phyloP scores from a whole-genome alignment of 768 basidiomycete species.

The Suillus fuscotomentosus region DNA sequence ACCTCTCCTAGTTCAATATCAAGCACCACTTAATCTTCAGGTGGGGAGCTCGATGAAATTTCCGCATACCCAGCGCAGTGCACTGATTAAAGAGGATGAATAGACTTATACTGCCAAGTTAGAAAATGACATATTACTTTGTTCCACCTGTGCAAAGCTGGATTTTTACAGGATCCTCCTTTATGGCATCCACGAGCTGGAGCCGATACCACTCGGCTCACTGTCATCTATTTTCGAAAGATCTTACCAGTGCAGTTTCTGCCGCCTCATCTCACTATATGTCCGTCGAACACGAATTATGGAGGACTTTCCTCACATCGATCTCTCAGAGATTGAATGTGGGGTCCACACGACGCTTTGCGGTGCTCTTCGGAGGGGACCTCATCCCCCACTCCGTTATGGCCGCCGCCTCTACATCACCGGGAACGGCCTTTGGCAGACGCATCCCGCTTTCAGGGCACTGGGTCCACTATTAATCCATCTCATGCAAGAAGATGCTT shows the following conservation, averaged over 20 bases:
- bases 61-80: neutral
- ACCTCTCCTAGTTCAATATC: neutral
- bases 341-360: neutral
- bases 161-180: slow-evolving; percentile 7
- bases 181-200: neutral
- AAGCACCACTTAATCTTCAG: neutral
- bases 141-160: slow-evolving; percentile 4
- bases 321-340: slow-evolving; percentile 5
- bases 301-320: slow-evolving; percentile 2
- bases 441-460: neutral
- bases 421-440: neutral
- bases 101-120: neutral
- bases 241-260: slow-evolving; percentile 5
- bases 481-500: slow-evolving; percentile 8
- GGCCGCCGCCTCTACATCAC: neutral
- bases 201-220: neutral
- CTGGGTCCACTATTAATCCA: neutral
- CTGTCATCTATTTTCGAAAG: slow-evolving; percentile 4
- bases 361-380: slow-evolving; percentile 3
- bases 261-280: slow-evolving; percentile 4
- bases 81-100: neutral
- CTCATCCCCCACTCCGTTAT: neutral
- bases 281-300: slow-evolving; percentile 1
- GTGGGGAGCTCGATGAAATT: neutral
- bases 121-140: neutral